phyloP scores from a whole-genome alignment of 2,329 filamentous ascomycete genomes.

The Juglanconis sp. region DNA sequence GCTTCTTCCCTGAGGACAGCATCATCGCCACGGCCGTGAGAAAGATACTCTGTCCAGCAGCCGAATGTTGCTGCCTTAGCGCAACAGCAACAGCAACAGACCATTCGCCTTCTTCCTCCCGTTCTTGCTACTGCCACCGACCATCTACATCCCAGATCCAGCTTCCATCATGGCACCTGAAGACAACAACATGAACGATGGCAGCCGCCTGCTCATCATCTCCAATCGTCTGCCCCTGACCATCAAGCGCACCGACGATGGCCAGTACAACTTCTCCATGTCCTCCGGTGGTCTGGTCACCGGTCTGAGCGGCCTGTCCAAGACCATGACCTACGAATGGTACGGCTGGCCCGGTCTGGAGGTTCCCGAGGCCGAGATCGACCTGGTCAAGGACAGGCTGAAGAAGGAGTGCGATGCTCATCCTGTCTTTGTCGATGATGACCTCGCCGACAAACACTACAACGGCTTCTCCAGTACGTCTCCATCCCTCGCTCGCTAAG shows the following conservation, averaged over 20 bases:
- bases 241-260: slow-evolving; percentile 89
- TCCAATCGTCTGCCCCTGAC: slow-evolving; percentile 96
- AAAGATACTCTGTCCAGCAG: background rate
- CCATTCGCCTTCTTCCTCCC: background rate
- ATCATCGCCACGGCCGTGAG: background rate
- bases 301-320: slow-evolving; percentile 84
- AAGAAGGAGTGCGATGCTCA: slow-evolving; percentile 86
- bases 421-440: slow-evolving; percentile 89
- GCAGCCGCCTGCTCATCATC: slow-evolving; percentile 69
- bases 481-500: background rate
- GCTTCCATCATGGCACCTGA: slow-evolving; percentile 6
- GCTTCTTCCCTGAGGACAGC: background rate
- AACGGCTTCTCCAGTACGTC: slow-evolving; percentile 91
- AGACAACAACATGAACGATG: slow-evolving; percentile 4
- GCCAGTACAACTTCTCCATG: slow-evolving; percentile 91
- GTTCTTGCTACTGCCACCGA: background rate
- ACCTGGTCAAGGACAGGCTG: slow-evolving; percentile 70
- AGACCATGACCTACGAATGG: slow-evolving; percentile 94
- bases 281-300: slow-evolving; percentile 95
- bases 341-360: slow-evolving; percentile 97
- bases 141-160: background rate
- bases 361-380: slow-evolving; percentile 79
- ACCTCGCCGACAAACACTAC: slow-evolving; percentile 92
- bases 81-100: background rate
- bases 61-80: background rate